Evolutionary conservation across 1,284 basidiomycete genomes (phyloP).

Genomic region (Microbotryum violaceum): DNA sequence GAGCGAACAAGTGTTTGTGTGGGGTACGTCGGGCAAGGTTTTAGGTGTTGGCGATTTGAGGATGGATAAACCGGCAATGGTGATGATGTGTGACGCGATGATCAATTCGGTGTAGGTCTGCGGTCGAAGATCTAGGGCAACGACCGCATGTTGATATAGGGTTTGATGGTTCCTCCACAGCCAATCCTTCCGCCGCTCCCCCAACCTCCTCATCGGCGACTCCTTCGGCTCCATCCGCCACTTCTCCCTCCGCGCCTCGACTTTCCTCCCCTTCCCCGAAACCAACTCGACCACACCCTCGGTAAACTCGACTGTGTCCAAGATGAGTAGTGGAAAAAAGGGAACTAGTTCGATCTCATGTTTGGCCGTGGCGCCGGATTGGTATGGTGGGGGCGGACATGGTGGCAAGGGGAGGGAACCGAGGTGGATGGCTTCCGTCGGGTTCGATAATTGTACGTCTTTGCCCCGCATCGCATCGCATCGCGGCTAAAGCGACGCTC

Average conservation of each 20-base stretch:
- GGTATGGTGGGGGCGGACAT: neutral
- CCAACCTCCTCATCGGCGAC: constrained; percentile 11
- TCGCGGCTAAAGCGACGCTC: too few species aligned
- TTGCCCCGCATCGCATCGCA: neutral
- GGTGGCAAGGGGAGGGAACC: neutral
- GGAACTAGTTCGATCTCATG: constrained; percentile 4
- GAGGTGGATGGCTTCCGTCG: constrained; percentile 9
- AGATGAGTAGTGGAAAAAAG: neutral
- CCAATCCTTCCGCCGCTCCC: constrained; percentile 7
- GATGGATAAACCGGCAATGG: constrained; percentile 9
- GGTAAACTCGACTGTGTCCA: neutral
- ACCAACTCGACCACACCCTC: neutral
- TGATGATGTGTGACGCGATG: constrained; percentile 2
- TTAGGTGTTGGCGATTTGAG: constrained; percentile 11
- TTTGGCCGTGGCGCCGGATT: constrained; percentile 1
- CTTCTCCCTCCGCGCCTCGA: constrained; percentile 8
- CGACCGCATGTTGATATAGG: too few species aligned
- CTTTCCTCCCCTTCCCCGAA: constrained; percentile 6
- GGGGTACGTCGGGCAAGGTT: constrained; percentile 11
- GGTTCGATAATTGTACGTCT: constrained; percentile 14
- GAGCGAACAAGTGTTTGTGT: constrained; percentile 7
- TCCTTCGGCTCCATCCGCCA: constrained; percentile 6
- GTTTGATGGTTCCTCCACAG: neutral
- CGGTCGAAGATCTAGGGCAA: too few species aligned
- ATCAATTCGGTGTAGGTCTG: constrained; percentile 10